Evolutionary conservation across 2,329 filamentous ascomycete species (phyloP).

Genomic region (Aureobasidium lini): DNA sequence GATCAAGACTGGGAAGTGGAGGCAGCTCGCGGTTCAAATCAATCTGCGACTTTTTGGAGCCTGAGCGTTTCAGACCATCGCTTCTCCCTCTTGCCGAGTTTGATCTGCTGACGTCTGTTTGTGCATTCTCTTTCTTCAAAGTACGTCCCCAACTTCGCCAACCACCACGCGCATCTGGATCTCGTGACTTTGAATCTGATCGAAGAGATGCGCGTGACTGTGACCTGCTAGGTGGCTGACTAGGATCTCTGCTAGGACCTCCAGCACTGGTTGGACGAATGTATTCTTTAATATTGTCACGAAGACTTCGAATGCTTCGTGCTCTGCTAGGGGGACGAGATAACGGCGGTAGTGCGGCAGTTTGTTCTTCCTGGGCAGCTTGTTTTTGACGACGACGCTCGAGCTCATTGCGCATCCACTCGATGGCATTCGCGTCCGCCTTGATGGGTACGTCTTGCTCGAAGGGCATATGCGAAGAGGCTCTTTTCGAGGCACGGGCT

Average conservation of each 20-base stretch:
- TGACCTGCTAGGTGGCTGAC: conserved; percentile 1
- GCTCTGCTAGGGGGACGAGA: conserved; percentile 20
- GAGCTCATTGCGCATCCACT: conserved; percentile 38
- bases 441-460: conserved; percentile 26
- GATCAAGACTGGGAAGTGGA: conserved; percentile 40
- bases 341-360: neutral
- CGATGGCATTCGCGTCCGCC: conserved; percentile 31
- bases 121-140: neutral
- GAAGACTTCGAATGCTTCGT: conserved; percentile 33
- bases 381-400: conserved; percentile 27
- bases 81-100: conserved; percentile 8
- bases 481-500: conserved; percentile 33
- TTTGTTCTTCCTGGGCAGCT: neutral
- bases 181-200: neutral
- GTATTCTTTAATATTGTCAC: conserved; percentile 34
- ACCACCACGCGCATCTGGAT: conserved; percentile 2
- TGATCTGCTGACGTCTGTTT: conserved; percentile 6
- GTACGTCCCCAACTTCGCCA: conserved; percentile 11
- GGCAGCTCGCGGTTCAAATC: conserved; percentile 43
- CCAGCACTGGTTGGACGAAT: conserved; percentile 29
- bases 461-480: conserved; percentile 26
- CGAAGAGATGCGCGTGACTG: neutral
- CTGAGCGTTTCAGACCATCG: neutral
- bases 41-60: conserved; percentile 18
- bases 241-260: neutral